phyloP scores from a whole-genome alignment of 768 basidiomycete species.

The Termitomyces titanicus region DNA sequence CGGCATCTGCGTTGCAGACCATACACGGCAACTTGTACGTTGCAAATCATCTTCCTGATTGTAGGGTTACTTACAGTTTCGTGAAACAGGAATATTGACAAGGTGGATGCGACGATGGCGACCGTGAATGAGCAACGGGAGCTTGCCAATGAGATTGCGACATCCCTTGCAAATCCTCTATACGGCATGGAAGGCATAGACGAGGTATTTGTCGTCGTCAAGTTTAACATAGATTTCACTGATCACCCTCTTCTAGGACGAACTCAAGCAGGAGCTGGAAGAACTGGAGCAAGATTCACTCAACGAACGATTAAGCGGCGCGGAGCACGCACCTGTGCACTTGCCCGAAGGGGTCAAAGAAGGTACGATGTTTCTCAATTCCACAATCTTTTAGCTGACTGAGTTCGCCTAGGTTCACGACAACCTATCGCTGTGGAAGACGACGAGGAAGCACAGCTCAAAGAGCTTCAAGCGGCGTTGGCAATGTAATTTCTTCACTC shows the following conservation, averaged over 20 bases:
- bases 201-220: constrained; percentile 50
- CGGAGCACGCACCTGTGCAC: constrained; percentile 88
- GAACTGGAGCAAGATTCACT: constrained; percentile 88
- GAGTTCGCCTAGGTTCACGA: constrained; percentile 10
- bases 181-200: constrained; percentile 53
- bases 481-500: constrained; percentile 56
- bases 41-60: background rate
- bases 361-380: constrained; percentile 35
- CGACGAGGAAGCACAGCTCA: constrained; percentile 89
- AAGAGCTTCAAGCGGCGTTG: constrained; percentile 82
- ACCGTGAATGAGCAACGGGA: constrained; percentile 88
- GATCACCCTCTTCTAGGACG: constrained; percentile 48
- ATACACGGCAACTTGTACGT: constrained; percentile 91
- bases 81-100: constrained; percentile 65
- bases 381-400: background rate
- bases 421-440: constrained; percentile 57
- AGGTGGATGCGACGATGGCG: constrained; percentile 89
- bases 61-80: background rate
- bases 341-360: constrained; percentile 61
- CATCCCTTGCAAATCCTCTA: constrained; percentile 75
- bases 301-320: constrained; percentile 78
- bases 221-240: constrained; percentile 6
- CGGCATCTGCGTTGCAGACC: constrained; percentile 79
- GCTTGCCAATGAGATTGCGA: constrained; percentile 88
- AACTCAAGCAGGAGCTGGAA: constrained; percentile 73